Base-by-base conservation (phyloP, 257 asterid genomes). In the Misopates orontium region DNA sequence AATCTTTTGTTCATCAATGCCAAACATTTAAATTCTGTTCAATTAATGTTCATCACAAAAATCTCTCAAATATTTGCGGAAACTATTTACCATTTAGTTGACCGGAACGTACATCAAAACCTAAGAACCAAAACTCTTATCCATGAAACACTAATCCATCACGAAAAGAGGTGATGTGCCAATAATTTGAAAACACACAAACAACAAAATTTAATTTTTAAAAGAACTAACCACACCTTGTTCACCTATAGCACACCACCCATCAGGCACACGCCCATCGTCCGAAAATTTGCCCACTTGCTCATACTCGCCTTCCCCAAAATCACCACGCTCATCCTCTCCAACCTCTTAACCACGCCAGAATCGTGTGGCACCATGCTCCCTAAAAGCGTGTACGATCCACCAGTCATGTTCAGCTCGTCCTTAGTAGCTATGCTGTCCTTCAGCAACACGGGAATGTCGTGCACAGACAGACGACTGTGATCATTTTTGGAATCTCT, bases 211-310 rank as follows among this genome's bases (percentile, higher is more conserved):
- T n/a, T n/a, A n/a, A n/a, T n/a, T n/a, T n/a, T n/a, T n/a, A n/a
- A n/a, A n/a, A n/a, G n/a, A n/a, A n/a, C 95, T 68, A 23, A 89
- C 95, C 89, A 74, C 64, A 4, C 79, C 88, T 67, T 83, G 90
- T 14, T 90, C 92, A 47, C 67, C 62, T 79, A 92, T 77, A 45
- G 88, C 92, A 54, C 88, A 82, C 96, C 96, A 89, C 7, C 96
- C 96, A n/a, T 63, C 54, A 17, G 88, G 88, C 18, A 77, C 62
- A 42, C 65, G 55, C 0, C 4, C n/a, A n/a, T 5, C 32, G 87
- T 80, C 60, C 95, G 87, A 53, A 85, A 73, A 12, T 41, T 4
- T 31, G 77, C 78, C 95, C 95, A 89, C 73, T 89, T 95, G 14
- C 79, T 84, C 84, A 89, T 62, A 71, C 92, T 84, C 31, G 92